A percentile compares a stretch with the other conserved stretches of the same genome.
Conservation (phyloP, 495 filamentous ascomycete species). For the Talaromyces nanjingensis region DNA sequence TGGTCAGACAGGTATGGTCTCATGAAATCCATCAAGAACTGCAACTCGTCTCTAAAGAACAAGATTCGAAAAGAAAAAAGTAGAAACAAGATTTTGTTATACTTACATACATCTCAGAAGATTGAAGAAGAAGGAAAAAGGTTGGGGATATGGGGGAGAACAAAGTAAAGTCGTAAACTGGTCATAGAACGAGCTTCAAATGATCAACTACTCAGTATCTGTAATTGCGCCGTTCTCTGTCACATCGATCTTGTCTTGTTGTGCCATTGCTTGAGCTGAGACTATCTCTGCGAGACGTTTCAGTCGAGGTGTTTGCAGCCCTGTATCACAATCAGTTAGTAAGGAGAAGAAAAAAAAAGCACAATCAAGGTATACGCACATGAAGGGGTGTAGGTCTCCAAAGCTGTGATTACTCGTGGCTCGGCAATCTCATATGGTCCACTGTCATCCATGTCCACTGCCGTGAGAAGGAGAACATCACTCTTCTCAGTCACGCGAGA, state of each 20-base stretch:
- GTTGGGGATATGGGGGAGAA: background rate
- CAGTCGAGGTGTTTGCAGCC: conserved; percentile 92
- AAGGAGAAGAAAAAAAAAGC: background rate
- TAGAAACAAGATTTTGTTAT: background rate
- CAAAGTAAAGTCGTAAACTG: conserved; percentile 5
- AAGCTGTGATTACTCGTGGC: conserved; percentile 85
- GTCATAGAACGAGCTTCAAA: conserved; percentile 3
- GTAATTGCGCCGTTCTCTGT: conserved; percentile 27
- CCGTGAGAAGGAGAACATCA: conserved; percentile 83
- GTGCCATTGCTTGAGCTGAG: conserved; percentile 86
- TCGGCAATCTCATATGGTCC: conserved; percentile 99
- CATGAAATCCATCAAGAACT: background rate
- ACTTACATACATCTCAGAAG: conserved; percentile 4
- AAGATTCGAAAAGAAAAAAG: background rate
- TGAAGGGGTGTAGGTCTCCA: conserved; percentile 96
- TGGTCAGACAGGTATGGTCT: background rate
- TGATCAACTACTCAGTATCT: conserved; percentile 12
- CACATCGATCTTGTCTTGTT: conserved; percentile 78
- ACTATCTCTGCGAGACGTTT: conserved; percentile 97
- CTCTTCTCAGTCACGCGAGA: conserved; percentile 97
- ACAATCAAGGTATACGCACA: conserved; percentile 48
- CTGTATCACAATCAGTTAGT: conserved; percentile 26
- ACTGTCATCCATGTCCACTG: conserved; percentile 98
- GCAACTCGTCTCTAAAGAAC: background rate
- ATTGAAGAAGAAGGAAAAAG: background rate